Evolutionary conservation across 257 asterid genomes (phyloP), one percentile per base, ranked within the genome.

Genomic region (Primulina eburnea): DNA sequence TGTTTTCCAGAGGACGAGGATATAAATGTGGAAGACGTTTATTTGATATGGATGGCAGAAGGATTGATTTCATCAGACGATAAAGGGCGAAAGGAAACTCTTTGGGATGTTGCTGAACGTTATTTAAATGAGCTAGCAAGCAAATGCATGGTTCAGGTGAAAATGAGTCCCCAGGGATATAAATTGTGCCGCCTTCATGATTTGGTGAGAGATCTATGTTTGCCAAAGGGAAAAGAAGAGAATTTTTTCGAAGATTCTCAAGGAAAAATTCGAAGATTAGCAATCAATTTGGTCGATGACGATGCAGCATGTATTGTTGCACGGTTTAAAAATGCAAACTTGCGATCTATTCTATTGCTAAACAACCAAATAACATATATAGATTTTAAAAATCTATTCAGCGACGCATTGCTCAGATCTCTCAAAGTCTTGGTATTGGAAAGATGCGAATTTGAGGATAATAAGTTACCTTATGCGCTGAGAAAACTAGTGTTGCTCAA

Each of bases 121-220:
- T 80, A 73, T 56, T 62, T 73, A 33, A 38, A 24, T 3, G 70
- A 76, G 32, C 60, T 73, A 8, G 70, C 62, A 21, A 35, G 7
- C 1, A 61, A 75, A 60, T 47, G 67, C n/a, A 56, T 76, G 67
- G 75, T 73, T 76, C 79, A 80, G 37, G 40, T 73, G 33, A 12
- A 53, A 35, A 10, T 28, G 4, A 4, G 32, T 2, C 1, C 4
- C 4, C 2, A 30, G 1, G 32, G 4, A 30, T 30, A 30, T 30
- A 2, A 21, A 6, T 60, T 26, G 0, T 76, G 76, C 10, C 55
- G 38, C 2, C 76, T 76, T 26, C 80, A 76, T 33, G 76, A 71
- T 71, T 18, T 76, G 64, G 71, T 76, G 73, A 65, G 70, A 11
- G 80, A 76, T 8, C 37, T 76, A 16, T 71, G 80, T 60, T 33